phyloP scores from a whole-genome alignment of 768 basidiomycete species.

The Calocybe cyanea region DNA sequence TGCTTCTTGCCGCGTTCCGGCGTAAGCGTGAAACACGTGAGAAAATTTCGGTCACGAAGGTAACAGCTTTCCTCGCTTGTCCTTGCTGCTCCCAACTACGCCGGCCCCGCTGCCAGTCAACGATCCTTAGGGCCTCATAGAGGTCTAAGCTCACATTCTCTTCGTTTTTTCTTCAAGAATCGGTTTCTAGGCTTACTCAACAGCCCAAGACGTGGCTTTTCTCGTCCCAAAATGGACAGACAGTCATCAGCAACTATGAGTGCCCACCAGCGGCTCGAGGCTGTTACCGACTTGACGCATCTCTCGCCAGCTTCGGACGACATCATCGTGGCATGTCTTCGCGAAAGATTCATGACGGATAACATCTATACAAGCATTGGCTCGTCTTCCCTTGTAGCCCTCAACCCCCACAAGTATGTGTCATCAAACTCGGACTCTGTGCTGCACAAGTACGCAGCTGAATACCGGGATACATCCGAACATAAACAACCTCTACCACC shows the following conservation, averaged over 20 bases:
- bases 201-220: conserved; percentile 7
- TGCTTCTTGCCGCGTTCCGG: not conserved
- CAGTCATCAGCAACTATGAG: conserved; percentile 34
- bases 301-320: conserved; percentile 76
- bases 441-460: conserved; percentile 80
- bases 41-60: conserved; percentile 15
- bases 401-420: conserved; percentile 94
- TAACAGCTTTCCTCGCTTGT: conserved; percentile 7
- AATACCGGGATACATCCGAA: conserved; percentile 73
- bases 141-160: conserved; percentile 7
- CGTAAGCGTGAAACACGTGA: conserved; percentile 9
- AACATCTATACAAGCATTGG: conserved; percentile 75
- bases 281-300: conserved; percentile 62
- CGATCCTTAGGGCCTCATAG: conserved; percentile 1
- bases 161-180: conserved; percentile 1
- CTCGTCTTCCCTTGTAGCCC: conserved; percentile 69
- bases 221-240: conserved; percentile 25
- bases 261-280: conserved; percentile 70
- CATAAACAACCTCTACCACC: conserved; percentile 65
- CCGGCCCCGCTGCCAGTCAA: conserved; percentile 1
- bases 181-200: not conserved
- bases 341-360: conserved; percentile 85
- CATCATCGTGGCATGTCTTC: conserved; percentile 77
- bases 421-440: conserved; percentile 78
- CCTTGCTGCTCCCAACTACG: not conserved